phyloP scores from a whole-genome alignment of 2,329 filamentous ascomycete species.

The Pseudocercospora crystallina region DNA sequence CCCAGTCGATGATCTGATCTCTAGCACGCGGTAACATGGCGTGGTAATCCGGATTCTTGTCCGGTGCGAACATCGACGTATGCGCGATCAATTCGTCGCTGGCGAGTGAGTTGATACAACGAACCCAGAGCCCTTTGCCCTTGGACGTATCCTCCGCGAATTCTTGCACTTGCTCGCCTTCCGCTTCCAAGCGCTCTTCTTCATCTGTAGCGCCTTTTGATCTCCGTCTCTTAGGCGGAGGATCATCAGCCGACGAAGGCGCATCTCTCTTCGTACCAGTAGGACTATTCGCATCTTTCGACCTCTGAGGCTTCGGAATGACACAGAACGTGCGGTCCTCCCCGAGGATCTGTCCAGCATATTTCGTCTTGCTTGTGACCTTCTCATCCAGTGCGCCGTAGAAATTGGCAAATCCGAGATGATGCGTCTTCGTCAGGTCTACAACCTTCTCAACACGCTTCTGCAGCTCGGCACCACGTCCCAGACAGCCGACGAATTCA shows the following conservation, averaged over 20 bases:
- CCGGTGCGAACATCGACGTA: slow-evolving; percentile 73
- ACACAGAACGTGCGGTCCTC: slow-evolving; percentile 86
- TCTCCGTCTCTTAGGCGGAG: slow-evolving; percentile 14
- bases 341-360: slow-evolving; percentile 54
- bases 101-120: slow-evolving; percentile 76
- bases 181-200: slow-evolving; percentile 31
- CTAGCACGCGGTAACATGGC: slow-evolving; percentile 65
- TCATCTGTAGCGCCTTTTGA: slow-evolving; percentile 18
- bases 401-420: slow-evolving; percentile 78
- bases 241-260: slow-evolving; percentile 6
- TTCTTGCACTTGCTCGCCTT: slow-evolving; percentile 35
- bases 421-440: slow-evolving; percentile 63
- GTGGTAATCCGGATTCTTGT: slow-evolving; percentile 71
- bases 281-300: slow-evolving; percentile 16
- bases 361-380: slow-evolving; percentile 49
- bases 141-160: slow-evolving; percentile 32
- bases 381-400: slow-evolving; percentile 80
- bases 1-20: slow-evolving; percentile 65
- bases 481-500: slow-evolving; percentile 87
- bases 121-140: slow-evolving; percentile 59
- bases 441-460: slow-evolving; percentile 69
- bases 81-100: slow-evolving; percentile 79
- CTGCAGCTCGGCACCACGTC: slow-evolving; percentile 77
- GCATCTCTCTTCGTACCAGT: slow-evolving; percentile 27
- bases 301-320: slow-evolving; percentile 55